Base-by-base conservation (phyloP, 2,329 filamentous ascomycete genomes). In the Lanzia echinophila region DNA sequence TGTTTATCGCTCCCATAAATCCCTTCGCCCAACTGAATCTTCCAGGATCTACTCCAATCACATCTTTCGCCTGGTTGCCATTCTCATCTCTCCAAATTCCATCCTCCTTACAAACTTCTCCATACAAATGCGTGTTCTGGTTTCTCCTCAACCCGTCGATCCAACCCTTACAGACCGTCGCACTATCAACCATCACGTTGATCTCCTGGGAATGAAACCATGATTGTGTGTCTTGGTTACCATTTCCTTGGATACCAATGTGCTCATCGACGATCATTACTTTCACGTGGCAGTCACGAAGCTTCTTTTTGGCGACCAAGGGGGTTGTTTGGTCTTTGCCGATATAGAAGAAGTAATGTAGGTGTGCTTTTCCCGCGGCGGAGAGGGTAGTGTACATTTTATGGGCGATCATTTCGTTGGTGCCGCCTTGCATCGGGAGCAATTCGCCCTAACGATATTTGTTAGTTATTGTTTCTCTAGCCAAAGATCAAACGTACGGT, bases 121-220 rank as follows among this genome's bases (percentile, higher is more conserved):
- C 84, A 64, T 80, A 87, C 2, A 68, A 59, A 24, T 72, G 73
- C 0, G 85, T 88, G 60, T 88, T 88, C 65, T 88, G 84, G 63
- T 87, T 87, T 22, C 79, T 72, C 28, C 78, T 70, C 15, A 87
- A 73, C 0, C 71, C 80, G 15, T 82, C 79, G 19, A 80, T 74
- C 86, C 86, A 89, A 33, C 73, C 74, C 31, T 65, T 65, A 61
- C 87, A 90, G 0, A 90, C 71, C 1, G 74, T 67, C 0, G 68
- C 62, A 19, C 79, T 84, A 58, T 92, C 87, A 6, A 90, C 70
- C 78, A 92, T 81, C 22, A 91, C 69, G 60, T 92, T 91, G 52
- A 87, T 78, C 67, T 92, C 88, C 67, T 90, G 86, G 52, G 79
- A 84, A 64, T 92, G 87, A 60, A 78, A 90, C 83, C 86, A 91